Evolutionary conservation across 768 basidiomycete genomes (phyloP).

Genomic region (Roridomyces roridus): DNA sequence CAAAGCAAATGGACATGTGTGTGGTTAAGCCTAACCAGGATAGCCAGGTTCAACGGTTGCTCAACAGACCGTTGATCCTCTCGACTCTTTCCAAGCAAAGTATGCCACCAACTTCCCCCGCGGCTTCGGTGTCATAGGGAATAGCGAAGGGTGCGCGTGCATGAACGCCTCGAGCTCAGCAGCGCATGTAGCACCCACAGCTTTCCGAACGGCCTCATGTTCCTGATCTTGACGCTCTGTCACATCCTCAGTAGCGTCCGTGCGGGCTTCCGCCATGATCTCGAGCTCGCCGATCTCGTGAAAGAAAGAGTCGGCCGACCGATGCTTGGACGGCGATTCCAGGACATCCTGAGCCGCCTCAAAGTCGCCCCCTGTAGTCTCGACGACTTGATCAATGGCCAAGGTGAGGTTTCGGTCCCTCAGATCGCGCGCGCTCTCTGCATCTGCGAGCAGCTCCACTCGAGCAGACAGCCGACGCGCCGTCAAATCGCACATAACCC

Average conservation of each 20-base stretch:
- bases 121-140: constrained; percentile 16
- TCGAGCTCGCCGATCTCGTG: constrained; percentile 22
- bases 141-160: constrained; percentile 13
- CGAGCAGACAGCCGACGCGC: background rate
- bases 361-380: background rate
- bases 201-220: constrained; percentile 2
- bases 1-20: too few relatives aligned
- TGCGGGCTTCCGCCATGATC: constrained; percentile 12
- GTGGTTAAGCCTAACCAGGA: too few relatives aligned
- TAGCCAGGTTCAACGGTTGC: too few relatives aligned
- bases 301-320: constrained; percentile 2
- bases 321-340: background rate
- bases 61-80: background rate
- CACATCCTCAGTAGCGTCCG: background rate
- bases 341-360: background rate
- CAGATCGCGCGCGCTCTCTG: background rate
- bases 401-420: background rate
- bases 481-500: constrained; percentile 15
- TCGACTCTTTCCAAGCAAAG: constrained; percentile 3
- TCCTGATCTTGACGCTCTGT: background rate
- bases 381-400: constrained; percentile 8
- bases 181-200: constrained; percentile 1
- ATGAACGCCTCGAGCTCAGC: constrained; percentile 16
- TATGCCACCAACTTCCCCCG: constrained; percentile 15
- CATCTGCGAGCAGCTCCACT: background rate